Evolutionary conservation across 177 flowering plant species (phyloP).

Genomic region (Vitis hybrid): DNA sequence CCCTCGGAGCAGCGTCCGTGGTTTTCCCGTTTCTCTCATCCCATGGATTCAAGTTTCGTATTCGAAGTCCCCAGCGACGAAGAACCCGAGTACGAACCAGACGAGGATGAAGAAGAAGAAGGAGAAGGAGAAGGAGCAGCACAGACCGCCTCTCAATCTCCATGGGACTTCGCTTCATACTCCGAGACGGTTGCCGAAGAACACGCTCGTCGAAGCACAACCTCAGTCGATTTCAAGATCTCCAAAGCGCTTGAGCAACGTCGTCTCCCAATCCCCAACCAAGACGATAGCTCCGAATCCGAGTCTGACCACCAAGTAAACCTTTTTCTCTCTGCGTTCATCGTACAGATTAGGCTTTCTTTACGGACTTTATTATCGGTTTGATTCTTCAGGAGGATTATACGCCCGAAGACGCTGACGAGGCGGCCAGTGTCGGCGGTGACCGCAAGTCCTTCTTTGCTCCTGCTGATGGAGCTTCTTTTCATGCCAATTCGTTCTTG

Average conservation of each 20-base stretch:
- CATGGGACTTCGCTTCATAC: slow-evolving; percentile 89
- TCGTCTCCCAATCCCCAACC: slow-evolving; percentile 18
- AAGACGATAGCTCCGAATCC: slow-evolving; percentile 32
- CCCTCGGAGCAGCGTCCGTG: background rate
- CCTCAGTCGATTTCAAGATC: slow-evolving; percentile 83
- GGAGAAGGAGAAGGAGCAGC: slow-evolving; percentile 12
- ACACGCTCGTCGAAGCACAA: slow-evolving; percentile 80
- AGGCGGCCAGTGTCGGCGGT: slow-evolving; percentile 25
- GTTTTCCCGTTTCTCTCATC: background rate
- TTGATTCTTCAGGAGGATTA: slow-evolving; percentile 53
- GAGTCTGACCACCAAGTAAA: slow-evolving; percentile 61
- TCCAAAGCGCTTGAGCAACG: slow-evolving; percentile 47
- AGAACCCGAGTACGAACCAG: slow-evolving; percentile 36
- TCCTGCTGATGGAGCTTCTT: slow-evolving; percentile 66
- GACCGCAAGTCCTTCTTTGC: slow-evolving; percentile 58
- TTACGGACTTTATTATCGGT: background rate
- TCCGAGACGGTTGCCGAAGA: slow-evolving; percentile 83
- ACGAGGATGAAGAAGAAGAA: slow-evolving; percentile 30
- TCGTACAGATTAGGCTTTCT: background rate
- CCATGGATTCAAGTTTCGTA: slow-evolving; percentile 48
- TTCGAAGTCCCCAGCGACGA: slow-evolving; percentile 80
- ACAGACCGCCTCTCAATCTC: slow-evolving; percentile 46
- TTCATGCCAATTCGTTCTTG: slow-evolving; percentile 83
- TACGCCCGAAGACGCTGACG: slow-evolving; percentile 57
- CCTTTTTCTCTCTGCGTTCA: background rate